These are phyloP conservation scores for Termitomyces sp. DNA, from an alignment of 768 basidiomycete genomes.

Conservation along the genomic window DNA sequence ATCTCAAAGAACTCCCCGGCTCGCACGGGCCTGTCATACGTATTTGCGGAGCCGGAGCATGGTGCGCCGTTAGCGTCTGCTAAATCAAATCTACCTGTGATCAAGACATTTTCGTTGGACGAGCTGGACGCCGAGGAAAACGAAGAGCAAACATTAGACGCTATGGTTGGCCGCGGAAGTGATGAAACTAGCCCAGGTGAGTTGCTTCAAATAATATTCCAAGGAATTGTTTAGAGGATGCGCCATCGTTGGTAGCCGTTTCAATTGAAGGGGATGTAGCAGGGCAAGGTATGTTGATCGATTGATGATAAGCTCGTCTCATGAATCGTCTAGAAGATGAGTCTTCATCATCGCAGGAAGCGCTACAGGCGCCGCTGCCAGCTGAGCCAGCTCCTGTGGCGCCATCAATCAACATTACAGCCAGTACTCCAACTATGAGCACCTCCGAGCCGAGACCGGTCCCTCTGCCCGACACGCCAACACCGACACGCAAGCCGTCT, in stretches of 20 bases:
- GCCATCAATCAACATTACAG: neutral
- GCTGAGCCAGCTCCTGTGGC: neutral
- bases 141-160: neutral
- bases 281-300: neutral
- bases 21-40: constrained; percentile 26
- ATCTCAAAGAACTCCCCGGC: constrained; percentile 10
- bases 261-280: neutral
- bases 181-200: neutral
- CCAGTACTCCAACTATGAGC: neutral
- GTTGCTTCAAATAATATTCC: neutral
- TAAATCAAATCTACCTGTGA: constrained; percentile 25
- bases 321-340: neutral
- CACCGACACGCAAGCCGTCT: neutral
- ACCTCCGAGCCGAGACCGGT: neutral
- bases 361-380: too few relatives aligned
- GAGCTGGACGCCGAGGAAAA: neutral
- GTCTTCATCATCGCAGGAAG: neutral
- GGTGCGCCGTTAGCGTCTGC: constrained; percentile 30
- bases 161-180: neutral
- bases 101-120: neutral
- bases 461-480: neutral
- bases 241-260: neutral
- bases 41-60: constrained; percentile 39
- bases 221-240: neutral
- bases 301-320: neutral